These are phyloP conservation scores for Linum trigynum DNA, from an alignment of 345 rosid genomes.

Conservation along the genomic window DNA sequence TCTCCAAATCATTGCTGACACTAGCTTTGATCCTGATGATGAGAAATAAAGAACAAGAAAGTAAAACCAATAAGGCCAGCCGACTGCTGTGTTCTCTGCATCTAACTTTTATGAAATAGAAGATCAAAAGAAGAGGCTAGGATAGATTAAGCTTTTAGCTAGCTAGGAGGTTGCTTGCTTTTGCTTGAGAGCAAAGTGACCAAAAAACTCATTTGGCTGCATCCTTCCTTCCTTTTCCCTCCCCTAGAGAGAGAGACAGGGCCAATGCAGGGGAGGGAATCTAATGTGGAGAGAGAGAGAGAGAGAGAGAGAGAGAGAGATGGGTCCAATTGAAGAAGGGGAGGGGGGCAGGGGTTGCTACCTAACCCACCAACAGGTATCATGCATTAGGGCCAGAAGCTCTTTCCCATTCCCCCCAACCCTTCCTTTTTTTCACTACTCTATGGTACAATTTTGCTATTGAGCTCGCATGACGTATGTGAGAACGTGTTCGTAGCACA, in stretches of 20 bases:
- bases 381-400: constrained; percentile 25
- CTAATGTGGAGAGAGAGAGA: constrained; percentile 3
- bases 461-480: too few relatives aligned
- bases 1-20: background rate
- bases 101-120: too few relatives aligned
- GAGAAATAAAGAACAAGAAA: background rate
- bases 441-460: background rate
- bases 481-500: too few relatives aligned
- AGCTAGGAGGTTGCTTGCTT: background rate
- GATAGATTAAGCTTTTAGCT: background rate
- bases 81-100: background rate
- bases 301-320: too few relatives aligned
- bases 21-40: too few relatives aligned
- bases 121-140: background rate
- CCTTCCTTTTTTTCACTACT: background rate
- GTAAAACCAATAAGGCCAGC: background rate
- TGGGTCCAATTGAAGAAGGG: constrained; percentile 31
- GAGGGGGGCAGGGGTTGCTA: constrained; percentile 51
- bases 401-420: background rate
- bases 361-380: constrained; percentile 69
- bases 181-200: background rate
- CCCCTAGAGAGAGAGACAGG: constrained; percentile 9
- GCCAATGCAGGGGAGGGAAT: constrained; percentile 24
- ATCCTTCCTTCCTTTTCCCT: background rate
- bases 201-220: background rate